Evolutionary conservation across 2,329 filamentous ascomycete genomes (phyloP).

Genomic region (Fusarium sp.): DNA sequence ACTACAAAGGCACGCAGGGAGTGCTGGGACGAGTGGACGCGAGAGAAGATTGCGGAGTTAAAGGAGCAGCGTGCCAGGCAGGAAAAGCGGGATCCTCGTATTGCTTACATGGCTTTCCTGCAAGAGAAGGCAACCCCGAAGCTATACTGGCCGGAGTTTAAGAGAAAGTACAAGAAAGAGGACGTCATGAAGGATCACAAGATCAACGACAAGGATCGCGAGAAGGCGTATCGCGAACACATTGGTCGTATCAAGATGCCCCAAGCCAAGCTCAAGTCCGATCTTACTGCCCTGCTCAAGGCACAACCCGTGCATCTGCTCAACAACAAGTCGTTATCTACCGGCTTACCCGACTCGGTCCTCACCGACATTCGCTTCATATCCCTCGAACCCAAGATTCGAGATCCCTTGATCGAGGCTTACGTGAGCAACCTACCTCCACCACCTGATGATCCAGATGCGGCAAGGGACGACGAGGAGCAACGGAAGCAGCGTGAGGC

Average conservation of each 20-base stretch:
- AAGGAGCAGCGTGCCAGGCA: slow-evolving; percentile 81
- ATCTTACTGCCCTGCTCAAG: slow-evolving; percentile 76
- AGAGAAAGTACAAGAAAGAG: slow-evolving; percentile 89
- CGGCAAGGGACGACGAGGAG: slow-evolving; percentile 66
- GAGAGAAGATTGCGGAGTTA: slow-evolving; percentile 79
- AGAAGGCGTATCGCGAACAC: slow-evolving; percentile 85
- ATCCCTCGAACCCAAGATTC: slow-evolving; percentile 71
- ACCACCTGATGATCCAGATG: slow-evolving; percentile 63
- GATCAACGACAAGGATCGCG: slow-evolving; percentile 81
- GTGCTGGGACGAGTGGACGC: slow-evolving; percentile 87
- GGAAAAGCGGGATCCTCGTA: slow-evolving; percentile 85
- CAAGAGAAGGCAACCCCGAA: slow-evolving; percentile 88
- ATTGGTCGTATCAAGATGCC: slow-evolving; percentile 77
- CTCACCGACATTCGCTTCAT: slow-evolving; percentile 79
- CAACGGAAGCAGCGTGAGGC: slow-evolving; percentile 65
- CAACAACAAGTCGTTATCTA: slow-evolving; percentile 70
- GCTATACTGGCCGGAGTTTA: slow-evolving; percentile 98
- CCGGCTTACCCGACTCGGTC: slow-evolving; percentile 73
- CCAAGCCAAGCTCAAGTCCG: slow-evolving; percentile 75
- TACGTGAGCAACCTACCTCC: slow-evolving; percentile 76
- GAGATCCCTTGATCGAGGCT: slow-evolving; percentile 76
- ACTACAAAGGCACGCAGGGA: slow-evolving; percentile 88
- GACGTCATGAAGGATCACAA: slow-evolving; percentile 81
- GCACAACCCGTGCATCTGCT: slow-evolving; percentile 70
- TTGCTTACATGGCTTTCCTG: slow-evolving; percentile 86